phyloP scores from a whole-genome alignment of 495 filamentous ascomycete species.

The Aspergillus cavernicola region DNA sequence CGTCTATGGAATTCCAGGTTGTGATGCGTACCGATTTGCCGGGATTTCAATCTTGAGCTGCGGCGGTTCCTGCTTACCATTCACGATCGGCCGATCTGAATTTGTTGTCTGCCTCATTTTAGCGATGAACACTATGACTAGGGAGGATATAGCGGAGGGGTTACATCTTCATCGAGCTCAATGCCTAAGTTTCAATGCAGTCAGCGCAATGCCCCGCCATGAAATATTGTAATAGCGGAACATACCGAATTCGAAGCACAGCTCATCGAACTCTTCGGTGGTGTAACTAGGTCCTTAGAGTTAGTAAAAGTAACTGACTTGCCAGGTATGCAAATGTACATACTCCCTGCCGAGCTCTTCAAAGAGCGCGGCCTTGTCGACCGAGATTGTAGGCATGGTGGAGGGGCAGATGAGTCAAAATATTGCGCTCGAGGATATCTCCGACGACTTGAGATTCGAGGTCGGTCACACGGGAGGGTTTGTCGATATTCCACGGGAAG shows the following conservation, averaged over 20 bases:
- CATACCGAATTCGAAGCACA: conserved; percentile 96
- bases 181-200: conserved; percentile 54
- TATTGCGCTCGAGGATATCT: neutral
- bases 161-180: conserved; percentile 92
- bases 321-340: conserved; percentile 26
- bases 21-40: conserved; percentile 67
- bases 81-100: conserved; percentile 64
- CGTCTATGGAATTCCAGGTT: neutral
- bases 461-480: neutral
- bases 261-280: conserved; percentile 87
- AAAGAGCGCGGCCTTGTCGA: conserved; percentile 93
- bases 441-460: neutral
- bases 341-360: conserved; percentile 86
- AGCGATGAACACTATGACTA: conserved; percentile 7
- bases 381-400: conserved; percentile 80
- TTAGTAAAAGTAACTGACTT: neutral
- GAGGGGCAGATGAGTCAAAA: conserved; percentile 21
- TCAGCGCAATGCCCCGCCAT: conserved; percentile 38
- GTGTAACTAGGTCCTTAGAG: conserved; percentile 60
- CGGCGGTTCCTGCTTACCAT: conserved; percentile 79
- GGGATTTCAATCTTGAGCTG: conserved; percentile 99
- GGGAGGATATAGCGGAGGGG: neutral
- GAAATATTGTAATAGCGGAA: conserved; percentile 7
- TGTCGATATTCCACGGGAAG: neutral
- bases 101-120: conserved; percentile 59